Conservation (phyloP, 352 stramenopile species). For the Globisporangium solare region DNA sequence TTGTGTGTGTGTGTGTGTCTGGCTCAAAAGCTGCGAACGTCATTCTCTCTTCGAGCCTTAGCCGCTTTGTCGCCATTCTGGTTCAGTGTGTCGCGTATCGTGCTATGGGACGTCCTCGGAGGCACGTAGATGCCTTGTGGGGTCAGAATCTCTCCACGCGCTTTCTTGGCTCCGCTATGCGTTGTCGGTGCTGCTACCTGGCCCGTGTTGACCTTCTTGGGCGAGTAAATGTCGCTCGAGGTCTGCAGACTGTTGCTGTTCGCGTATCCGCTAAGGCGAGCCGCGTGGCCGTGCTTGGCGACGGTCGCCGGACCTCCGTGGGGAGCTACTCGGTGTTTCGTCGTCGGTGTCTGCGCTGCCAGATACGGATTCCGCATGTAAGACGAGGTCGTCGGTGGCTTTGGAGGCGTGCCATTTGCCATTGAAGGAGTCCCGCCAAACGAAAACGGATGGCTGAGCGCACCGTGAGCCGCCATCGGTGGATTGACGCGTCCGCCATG, state of each 20-base stretch:
- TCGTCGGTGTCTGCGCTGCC: conserved; percentile 6
- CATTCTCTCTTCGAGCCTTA: conserved; percentile 1
- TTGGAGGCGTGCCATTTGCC: conserved; percentile 21
- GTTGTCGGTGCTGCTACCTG: conserved; percentile 19
- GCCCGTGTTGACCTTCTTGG: conserved; percentile 29
- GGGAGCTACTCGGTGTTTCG: conserved; percentile 19
- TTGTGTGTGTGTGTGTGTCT: no score
- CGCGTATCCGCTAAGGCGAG: conserved; percentile 4
- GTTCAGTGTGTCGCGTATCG: conserved; percentile 18
- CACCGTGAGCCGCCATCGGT: background rate
- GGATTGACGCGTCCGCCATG: conserved; percentile 25
- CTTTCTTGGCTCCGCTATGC: conserved; percentile 6
- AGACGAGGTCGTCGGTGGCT: conserved; percentile 24
- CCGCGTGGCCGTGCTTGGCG: conserved; percentile 12
- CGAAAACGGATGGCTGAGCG: conserved; percentile 28
- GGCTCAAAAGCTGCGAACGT: conserved; percentile 10
- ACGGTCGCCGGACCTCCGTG: no score
- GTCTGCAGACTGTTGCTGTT: conserved; percentile 22
- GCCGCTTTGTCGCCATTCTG: background rate
- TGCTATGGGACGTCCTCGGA: conserved; percentile 37
- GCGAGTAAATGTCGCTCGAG: conserved; percentile 50
- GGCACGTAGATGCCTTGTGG: conserved; percentile 31
- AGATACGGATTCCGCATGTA: conserved; percentile 49
- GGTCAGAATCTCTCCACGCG: conserved; percentile 15
- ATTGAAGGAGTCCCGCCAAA: conserved; percentile 5